Conservation (phyloP, 208 protist genomes). For the Wallacemonas sp. region DNA sequence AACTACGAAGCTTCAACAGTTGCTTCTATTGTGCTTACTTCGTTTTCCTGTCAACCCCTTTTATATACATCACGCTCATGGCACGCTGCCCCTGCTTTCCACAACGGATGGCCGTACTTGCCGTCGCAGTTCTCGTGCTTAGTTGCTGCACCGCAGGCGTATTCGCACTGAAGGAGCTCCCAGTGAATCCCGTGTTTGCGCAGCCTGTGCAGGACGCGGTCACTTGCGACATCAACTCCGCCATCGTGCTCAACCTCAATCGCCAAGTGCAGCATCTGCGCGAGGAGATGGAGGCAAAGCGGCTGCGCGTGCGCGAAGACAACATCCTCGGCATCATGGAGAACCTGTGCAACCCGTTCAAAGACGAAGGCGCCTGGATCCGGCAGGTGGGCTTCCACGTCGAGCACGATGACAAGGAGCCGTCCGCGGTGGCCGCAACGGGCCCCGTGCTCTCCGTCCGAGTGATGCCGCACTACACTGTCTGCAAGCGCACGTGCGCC, state of each 20-base stretch:
- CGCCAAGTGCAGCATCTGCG: slow-evolving; percentile 30
- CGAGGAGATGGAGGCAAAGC: slow-evolving; percentile 23
- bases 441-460: slow-evolving; percentile 18
- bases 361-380: slow-evolving; percentile 71
- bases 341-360: slow-evolving; percentile 70
- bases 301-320: slow-evolving; percentile 65
- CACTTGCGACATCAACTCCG: slow-evolving; percentile 60
- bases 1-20: too few relatives aligned
- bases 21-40: too few relatives aligned
- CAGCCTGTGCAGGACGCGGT: slow-evolving; percentile 48
- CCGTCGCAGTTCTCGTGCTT: too few relatives aligned
- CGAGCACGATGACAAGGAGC: slow-evolving; percentile 18
- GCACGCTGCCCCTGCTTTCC: too few relatives aligned
- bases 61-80: too few relatives aligned
- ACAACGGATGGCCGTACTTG: not conserved
- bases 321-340: slow-evolving; percentile 66
- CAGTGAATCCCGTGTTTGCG: slow-evolving; percentile 46
- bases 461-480: slow-evolving; percentile 34
- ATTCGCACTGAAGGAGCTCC: slow-evolving; percentile 50
- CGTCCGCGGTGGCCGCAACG: not conserved
- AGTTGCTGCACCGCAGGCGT: slow-evolving; percentile 12
- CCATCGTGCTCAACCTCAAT: slow-evolving; percentile 46
- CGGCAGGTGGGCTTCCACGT: slow-evolving; percentile 43
- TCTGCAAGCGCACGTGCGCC: slow-evolving; percentile 70
- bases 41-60: too few relatives aligned